Evolutionary conservation across 2,329 filamentous ascomycete genomes (phyloP).

Genomic region (Colletotrichum magnum): DNA sequence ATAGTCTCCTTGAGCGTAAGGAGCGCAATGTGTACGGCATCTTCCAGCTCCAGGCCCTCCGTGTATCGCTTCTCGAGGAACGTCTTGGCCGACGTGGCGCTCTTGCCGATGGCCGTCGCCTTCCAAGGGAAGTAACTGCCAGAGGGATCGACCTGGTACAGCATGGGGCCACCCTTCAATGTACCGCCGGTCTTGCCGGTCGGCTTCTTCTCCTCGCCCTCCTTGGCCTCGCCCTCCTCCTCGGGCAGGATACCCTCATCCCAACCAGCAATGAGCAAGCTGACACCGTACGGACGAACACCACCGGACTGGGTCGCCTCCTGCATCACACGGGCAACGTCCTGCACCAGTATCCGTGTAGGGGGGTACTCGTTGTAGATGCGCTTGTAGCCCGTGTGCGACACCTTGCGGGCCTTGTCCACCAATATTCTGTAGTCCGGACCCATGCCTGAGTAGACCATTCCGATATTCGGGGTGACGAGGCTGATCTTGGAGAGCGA

Average conservation of each 20-base stretch:
- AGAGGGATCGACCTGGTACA: slow-evolving; percentile 99
- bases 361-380: slow-evolving; percentile 99
- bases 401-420: slow-evolving; percentile 97
- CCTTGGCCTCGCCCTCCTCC: slow-evolving; percentile 68
- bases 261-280: slow-evolving; percentile 95
- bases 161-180: slow-evolving; percentile 93
- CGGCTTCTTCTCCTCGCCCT: slow-evolving; percentile 78
- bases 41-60: slow-evolving; percentile 95
- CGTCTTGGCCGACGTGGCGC: slow-evolving; percentile 97
- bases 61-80: slow-evolving; percentile 99
- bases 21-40: slow-evolving; percentile 97
- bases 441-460: slow-evolving; percentile 99
- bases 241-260: slow-evolving; percentile 96
- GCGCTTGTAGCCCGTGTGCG: slow-evolving; percentile 98
- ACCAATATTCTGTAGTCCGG: slow-evolving; percentile 98
- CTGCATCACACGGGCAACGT: slow-evolving; percentile 97
- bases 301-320: slow-evolving; percentile 98
- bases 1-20: slow-evolving; percentile 99
- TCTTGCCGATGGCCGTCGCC: slow-evolving; percentile 98
- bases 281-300: slow-evolving; percentile 97
- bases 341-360: slow-evolving; percentile 98
- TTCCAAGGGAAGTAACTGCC: slow-evolving; percentile 99
- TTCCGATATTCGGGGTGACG: slow-evolving; percentile 98
- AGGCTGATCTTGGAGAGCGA: slow-evolving; percentile 98
- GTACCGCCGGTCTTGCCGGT: slow-evolving; percentile 94